Conservation (phyloP, 1,139 yeast species). For the Blastobotrys indianensis region DNA sequence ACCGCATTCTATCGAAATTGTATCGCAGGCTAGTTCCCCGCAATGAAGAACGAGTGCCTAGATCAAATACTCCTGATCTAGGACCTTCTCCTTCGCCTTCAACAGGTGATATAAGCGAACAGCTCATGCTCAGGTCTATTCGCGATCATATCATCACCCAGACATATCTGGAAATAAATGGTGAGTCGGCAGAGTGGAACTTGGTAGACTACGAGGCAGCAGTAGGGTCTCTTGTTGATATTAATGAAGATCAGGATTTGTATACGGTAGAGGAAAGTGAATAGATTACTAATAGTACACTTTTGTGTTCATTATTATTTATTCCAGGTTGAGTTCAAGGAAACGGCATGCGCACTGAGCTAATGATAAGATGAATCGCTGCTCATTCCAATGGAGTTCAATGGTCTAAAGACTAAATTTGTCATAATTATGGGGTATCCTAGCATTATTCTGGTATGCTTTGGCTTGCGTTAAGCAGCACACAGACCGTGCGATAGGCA, state of each 20-base stretch:
- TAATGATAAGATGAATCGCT: no score
- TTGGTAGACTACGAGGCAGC: slow-evolving; percentile 26
- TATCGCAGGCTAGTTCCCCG: slow-evolving; percentile 8
- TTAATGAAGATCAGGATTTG: neutral
- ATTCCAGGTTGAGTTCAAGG: no score
- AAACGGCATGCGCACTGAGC: no score
- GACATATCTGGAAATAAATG: slow-evolving; percentile 31
- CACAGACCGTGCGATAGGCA: no score
- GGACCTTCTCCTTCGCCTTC: slow-evolving; percentile 6
- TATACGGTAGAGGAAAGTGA: slow-evolving; percentile 1
- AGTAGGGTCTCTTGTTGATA: slow-evolving; percentile 10
- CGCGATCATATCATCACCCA: slow-evolving; percentile 31
- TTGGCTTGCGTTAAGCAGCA: no score
- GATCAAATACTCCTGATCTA: slow-evolving; percentile 7
- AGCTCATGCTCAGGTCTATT: slow-evolving; percentile 15
- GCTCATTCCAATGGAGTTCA: no score
- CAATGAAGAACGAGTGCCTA: slow-evolving; percentile 7
- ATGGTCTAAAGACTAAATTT: no score
- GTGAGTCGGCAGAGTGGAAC: slow-evolving; percentile 35
- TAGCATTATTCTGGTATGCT: no score
- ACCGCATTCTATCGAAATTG: slow-evolving; percentile 7
- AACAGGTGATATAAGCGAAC: slow-evolving; percentile 5
- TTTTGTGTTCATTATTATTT: no score
- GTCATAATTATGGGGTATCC: no score
- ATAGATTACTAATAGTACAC: neutral